Evolutionary conservation across 345 rosid species (phyloP), one percentile per base, ranked within the genome.

Genomic region (Pistacia integerrima): DNA sequence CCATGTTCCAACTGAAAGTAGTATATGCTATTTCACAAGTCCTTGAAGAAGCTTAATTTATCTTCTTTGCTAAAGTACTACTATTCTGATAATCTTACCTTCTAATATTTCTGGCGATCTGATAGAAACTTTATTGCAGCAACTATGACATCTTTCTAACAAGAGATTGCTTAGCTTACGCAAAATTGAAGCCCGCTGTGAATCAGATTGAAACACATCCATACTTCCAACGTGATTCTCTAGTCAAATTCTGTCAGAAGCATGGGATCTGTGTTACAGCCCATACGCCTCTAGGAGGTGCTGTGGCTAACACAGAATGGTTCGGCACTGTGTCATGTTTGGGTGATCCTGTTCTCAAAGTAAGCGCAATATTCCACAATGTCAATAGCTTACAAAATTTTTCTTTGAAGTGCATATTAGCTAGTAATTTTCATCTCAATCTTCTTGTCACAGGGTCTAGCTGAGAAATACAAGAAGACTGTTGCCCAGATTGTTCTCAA

Each of bases 211-310:
- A 94, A 79, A 90, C 93, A 10, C 97, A 92, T 64, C 97, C 96
- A 46, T 94, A 92, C 86, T 94, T 94, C 76, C 98, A 92, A 78
- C 93, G 98, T 0, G 91, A 91, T 3, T 92, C 88, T 14, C 94
- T 92, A 17, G 90, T 94, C 66, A 92, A 88, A 66, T 92, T 94
- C 82, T 94, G 93, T 80, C 97, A 86, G 78, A 94, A 94, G 79
- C 97, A 94, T 1, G 94, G 89, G 11, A 77, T 94, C 22, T 85
- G 91, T 59, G 92, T 94, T 55, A 94, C 96, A 0, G 97, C 97
- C 35, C 97, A 92, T 82, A 94, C 97, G 67, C 96, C 97, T 74
- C 91, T 92, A 0, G 94, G 94, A 60, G 98, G 98, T 70, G 84
- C 94, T 58, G 77, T 54, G 2, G 97, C 94, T 49, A 94, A 91